Evolutionary conservation across 2,329 filamentous ascomycete genomes (phyloP), one percentile per base, ranked within the genome.

Genomic region (Dothidotthia symphoricarpi): DNA sequence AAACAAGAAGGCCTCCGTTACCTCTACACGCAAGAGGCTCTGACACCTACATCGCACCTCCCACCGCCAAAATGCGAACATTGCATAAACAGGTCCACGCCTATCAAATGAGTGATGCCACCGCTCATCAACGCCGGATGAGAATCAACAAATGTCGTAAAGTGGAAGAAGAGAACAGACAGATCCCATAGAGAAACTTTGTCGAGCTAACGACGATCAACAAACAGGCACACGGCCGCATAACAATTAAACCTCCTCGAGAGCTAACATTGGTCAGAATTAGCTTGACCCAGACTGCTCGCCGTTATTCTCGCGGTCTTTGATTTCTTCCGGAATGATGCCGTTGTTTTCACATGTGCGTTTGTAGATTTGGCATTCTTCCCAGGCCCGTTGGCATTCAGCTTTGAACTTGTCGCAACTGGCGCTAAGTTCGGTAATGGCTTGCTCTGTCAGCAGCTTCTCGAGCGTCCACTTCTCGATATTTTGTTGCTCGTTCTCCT

Each of bases 401-500:
- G 76, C 75, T 72, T 91, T 91, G 47, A 91, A 78, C 69, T 90
- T 93, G 54, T 94, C 88, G 57, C 91, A 94, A 48, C 85, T 90
- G 19, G 83, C 78, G 59, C 85, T 91, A 34, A 96, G 80, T 68
- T 97, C 91, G 12, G 83, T 82, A 51, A 94, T 91, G 31, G 88
- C 88, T 64, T 93, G 87, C 69, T 94, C 88, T 0, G 87, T 91
- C 26, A 93, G 76, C 26, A 94, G 78, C 71, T 97, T 97, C 69
- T 93, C 88, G 17, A 93, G 74, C 3, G 87, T 91, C 86, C 87
- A 93, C 69, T 95, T 89, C 66, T 95, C 91, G 47, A 95, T 89
- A 64, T 95, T 95, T 49, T 93, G 86, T 12, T 86, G 81, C 65
- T 95, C 91, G 55, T 95, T 94, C 66, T 96, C 89, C 65, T 93